Percentiles rank a stretch among this genome's conserved stretches.
Conservation (phyloP, 768 basidiomycete species). For the Mycena sanguinolenta region DNA sequence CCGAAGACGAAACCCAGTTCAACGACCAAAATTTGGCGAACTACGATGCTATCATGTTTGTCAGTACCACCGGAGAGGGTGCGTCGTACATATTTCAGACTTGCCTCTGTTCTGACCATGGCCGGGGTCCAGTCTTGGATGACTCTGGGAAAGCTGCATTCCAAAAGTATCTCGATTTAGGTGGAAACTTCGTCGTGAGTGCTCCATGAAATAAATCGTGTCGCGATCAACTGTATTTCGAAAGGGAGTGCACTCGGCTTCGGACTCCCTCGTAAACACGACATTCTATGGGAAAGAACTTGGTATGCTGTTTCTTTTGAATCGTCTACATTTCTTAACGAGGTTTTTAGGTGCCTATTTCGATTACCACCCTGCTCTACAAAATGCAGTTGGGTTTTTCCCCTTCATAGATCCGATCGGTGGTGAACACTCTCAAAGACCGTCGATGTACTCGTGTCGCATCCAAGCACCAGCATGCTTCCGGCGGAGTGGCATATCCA, state of each 20-base stretch:
- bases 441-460: conserved; percentile 69
- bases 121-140: conserved; percentile 64
- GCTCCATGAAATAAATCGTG: background rate
- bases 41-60: conserved; percentile 79
- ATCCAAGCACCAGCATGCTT: conserved; percentile 72
- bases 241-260: conserved; percentile 72
- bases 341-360: conserved; percentile 68
- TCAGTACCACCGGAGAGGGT: conserved; percentile 80
- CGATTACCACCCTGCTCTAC: conserved; percentile 77
- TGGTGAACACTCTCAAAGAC: conserved; percentile 52
- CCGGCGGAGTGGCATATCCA: conserved; percentile 65
- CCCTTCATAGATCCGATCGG: conserved; percentile 28
- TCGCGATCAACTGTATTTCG: background rate
- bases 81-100: conserved; percentile 34
- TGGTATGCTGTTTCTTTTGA: conserved; percentile 51
- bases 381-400: conserved; percentile 67
- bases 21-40: conserved; percentile 63
- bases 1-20: conserved; percentile 73
- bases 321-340: background rate
- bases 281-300: conserved; percentile 70
- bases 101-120: background rate
- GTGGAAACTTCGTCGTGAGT: conserved; percentile 72
- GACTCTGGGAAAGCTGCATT: conserved; percentile 70
- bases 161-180: conserved; percentile 72
- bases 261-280: conserved; percentile 70